Base-by-base conservation (phyloP, 1,139 yeast species). In the Hansenula sp. region DNA sequence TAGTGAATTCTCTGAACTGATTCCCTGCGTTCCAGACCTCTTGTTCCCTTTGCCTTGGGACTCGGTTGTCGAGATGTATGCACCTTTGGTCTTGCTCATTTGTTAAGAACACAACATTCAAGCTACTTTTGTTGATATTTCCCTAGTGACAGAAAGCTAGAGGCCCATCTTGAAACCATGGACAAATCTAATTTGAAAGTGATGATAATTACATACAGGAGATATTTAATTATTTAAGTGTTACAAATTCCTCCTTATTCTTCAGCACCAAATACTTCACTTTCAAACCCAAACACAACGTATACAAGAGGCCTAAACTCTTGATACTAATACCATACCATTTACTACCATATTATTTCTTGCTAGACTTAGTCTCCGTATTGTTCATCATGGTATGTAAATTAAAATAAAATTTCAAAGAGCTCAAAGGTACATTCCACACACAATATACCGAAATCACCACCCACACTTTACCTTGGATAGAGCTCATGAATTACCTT, bases 91-190 rank as follows among this genome's bases (percentile, higher is more conserved):
- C 34, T 32, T 36, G 38, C 38, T 22, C 29, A 36, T 36, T 36
- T 36, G 38, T 36, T 36, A 36, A 29, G 31, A 31, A 29, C 38
- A 36, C 34, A 24, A 20, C 38, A 29, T 29, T 17, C n/a, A 29
- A 22, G 34, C 14, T 17, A 11, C 16, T 35, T 29, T 24, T 36
- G 38, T 29, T 36, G 38, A 36, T 36, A 36, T 36, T 36, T 29
- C 38, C 38, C 18, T 36, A 30, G 38, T 36, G 28, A 32, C 28
- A 29, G 22, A n/a, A n/a, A n/a, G n/a, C n/a, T n/a, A n/a, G n/a
- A 25, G 38, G 33, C 29, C 38, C 38, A 36, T 36, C 29, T 20
- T 32, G 34, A 29, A 36, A 24, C 34, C 25, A 36, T 24, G 38
- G 38, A 36, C 38, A 36, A 36, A 36, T 36, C 21, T 25, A 29